Evolutionary conservation across 1,284 basidiomycete species (phyloP), one percentile per base, ranked within the genome.

Genomic region (Cryptococcus sp.): DNA sequence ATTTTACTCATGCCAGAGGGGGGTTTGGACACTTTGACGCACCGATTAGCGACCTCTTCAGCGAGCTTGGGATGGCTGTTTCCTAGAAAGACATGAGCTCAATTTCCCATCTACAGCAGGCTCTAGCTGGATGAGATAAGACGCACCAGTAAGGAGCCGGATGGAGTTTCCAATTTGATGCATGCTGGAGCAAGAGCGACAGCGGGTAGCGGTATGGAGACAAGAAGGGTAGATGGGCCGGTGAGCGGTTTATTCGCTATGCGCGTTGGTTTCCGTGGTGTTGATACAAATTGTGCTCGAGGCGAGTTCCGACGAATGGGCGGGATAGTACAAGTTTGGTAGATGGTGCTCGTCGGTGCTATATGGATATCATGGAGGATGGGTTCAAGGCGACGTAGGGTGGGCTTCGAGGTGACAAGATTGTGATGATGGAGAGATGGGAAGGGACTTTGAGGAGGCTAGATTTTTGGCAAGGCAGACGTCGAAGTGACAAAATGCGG

Each of bases 41-140:
- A 95, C 92, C 92, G 84, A 77, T 92, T 85, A 66, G 91, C 87
- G 71, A 98, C 91, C 53, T 84, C 81, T 72, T 87, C 82, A 67
- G 94, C 94, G 75, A 98, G 86, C 80, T 91, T 87, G 58, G 92
- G 91, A 77, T 98, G 94, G 73, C 89, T 91, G 79, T 97, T 98
- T 73, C 94, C 92, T 97, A 75, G 48, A 23, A 23, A 26, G 47
- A 16, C 26, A 28, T 33, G 14, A 35, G 5, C 23, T 31, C 23
- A 33, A 5, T 7, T 18, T 24, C 7, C 16, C 28, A 35, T 14
- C 23, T 36, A 7, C 7, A 36, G 34, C 9, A 31, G 6, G 19
- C n/a, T n/a, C n/a, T n/a, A n/a, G n/a, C n/a, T n/a, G n/a, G n/a
- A n/a, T n/a, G n/a, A n/a, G n/a, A n/a, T n/a, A n/a, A n/a, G 26